These are phyloP conservation scores for Phialophora tarda DNA, from an alignment of 2,329 filamentous ascomycete species.

Conservation along the genomic window DNA sequence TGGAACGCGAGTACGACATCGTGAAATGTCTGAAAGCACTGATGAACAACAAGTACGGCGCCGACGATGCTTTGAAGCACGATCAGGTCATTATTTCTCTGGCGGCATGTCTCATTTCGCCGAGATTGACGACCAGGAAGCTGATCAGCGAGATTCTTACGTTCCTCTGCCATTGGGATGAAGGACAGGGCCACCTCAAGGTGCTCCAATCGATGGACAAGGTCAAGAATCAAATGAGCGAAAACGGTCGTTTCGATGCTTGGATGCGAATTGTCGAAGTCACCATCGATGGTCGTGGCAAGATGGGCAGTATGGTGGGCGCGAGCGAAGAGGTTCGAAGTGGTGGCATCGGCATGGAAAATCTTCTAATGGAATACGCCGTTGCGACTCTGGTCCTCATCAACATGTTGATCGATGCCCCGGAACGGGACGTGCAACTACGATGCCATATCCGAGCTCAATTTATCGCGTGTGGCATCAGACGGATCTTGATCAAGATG, in stretches of 20 bases:
- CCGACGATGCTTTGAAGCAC: conserved; percentile 89
- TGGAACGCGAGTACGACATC: conserved; percentile 94
- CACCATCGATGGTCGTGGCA: conserved; percentile 92
- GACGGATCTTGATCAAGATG: conserved; percentile 94
- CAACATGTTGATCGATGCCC: conserved; percentile 95
- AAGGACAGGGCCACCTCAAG: conserved; percentile 86
- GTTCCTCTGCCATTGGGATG: conserved; percentile 92
- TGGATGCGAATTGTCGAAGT: conserved; percentile 99
- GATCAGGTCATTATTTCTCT: conserved; percentile 89
- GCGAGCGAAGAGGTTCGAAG: conserved; percentile 95
- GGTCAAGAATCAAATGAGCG: conserved; percentile 83
- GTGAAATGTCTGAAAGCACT: conserved; percentile 95
- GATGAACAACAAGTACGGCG: conserved; percentile 99
- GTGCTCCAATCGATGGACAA: conserved; percentile 92
- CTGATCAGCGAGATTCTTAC: conserved; percentile 95
- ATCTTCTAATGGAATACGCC: conserved; percentile 97
- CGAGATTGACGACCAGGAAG: conserved; percentile 88
- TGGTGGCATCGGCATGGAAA: conserved; percentile 98
- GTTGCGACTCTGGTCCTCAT: conserved; percentile 92
- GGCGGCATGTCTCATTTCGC: conserved; percentile 83
- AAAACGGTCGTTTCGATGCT: conserved; percentile 94
- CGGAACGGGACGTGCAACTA: conserved; percentile 85
- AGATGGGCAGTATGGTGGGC: conserved; percentile 97
- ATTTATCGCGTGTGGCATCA: conserved; percentile 94
- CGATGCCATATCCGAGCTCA: conserved; percentile 94